Conservation (phyloP, 2,329 filamentous ascomycete genomes). For the Calonectria leucothoes region DNA sequence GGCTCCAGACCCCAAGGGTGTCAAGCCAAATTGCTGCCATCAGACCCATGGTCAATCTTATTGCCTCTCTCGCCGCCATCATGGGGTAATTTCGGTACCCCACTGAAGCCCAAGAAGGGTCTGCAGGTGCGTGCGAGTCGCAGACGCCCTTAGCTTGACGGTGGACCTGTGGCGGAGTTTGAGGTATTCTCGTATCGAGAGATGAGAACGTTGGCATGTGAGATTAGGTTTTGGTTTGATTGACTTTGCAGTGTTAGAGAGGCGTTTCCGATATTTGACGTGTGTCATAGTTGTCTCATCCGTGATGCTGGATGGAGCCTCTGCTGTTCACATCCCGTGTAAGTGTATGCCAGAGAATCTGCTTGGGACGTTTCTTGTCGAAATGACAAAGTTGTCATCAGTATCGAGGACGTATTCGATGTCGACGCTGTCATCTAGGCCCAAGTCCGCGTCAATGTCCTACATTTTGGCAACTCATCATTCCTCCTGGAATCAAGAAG, state of each 20-base stretch:
- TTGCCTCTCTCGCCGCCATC: not conserved
- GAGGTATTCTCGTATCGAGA: conserved; percentile 8
- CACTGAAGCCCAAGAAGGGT: conserved; percentile 7
- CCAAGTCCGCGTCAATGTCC: not conserved
- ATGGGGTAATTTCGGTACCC: not conserved
- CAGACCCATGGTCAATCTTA: not conserved
- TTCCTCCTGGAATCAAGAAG: conserved; percentile 3
- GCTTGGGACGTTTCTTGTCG: not conserved
- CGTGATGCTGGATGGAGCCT: not conserved
- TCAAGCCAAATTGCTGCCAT: not conserved
- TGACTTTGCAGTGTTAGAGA: not conserved
- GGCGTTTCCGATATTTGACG: not conserved
- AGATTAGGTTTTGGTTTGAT: not conserved
- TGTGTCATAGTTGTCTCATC: not conserved
- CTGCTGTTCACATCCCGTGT: not conserved
- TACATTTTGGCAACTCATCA: conserved; percentile 6
- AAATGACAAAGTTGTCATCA: conserved; percentile 3
- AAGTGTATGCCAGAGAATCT: not conserved
- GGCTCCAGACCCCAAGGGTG: not conserved
- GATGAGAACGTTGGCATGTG: not conserved
- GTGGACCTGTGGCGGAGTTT: conserved; percentile 5
- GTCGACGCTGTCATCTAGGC: conserved; percentile 4
- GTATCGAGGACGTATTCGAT: conserved; percentile 9
- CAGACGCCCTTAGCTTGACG: not conserved
- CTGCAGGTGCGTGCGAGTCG: not conserved